These are phyloP conservation scores for Chrysanthemum makinoi DNA, from an alignment of 129 eudicot genomes.

Conservation along the genomic window DNA sequence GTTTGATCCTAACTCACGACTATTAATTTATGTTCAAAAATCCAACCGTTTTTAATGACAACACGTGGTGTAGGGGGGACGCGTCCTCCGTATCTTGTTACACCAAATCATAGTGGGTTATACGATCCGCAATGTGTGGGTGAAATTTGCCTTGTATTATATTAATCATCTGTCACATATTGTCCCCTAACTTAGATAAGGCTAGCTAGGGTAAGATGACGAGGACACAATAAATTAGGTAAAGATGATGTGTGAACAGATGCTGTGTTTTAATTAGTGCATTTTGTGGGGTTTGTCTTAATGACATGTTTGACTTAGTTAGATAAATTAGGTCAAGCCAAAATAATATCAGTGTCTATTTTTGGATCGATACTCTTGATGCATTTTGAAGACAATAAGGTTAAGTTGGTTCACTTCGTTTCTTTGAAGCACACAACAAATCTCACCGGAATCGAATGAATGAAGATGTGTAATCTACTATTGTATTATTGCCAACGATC, in stretches of 20 bases:
- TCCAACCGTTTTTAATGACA: too few species aligned
- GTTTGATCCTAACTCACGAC: too few species aligned
- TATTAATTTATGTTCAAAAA: too few species aligned
- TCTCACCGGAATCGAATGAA: too few species aligned
- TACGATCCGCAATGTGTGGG: too few species aligned
- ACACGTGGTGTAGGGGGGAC: too few species aligned
- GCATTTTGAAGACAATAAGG: not conserved
- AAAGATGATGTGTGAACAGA: not conserved
- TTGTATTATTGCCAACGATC: too few species aligned
- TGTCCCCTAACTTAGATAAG: not conserved
- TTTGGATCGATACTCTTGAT: not conserved
- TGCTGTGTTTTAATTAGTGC: constrained; percentile 8
- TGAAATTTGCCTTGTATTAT: not conserved
- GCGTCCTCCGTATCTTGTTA: too few species aligned
- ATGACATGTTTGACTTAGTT: constrained; percentile 8
- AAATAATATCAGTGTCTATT: not conserved
- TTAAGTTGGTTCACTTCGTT: not conserved
- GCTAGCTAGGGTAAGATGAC: not conserved
- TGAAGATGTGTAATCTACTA: too few species aligned
- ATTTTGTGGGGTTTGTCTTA: constrained; percentile 1
- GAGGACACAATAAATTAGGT: not conserved
- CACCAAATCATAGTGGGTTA: too few species aligned
- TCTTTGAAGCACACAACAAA: not conserved
- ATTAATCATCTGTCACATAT: not conserved
- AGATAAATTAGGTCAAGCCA: constrained; percentile 21